Conservation (phyloP, 768 basidiomycete genomes). For the Botryobasidium botryosum region DNA sequence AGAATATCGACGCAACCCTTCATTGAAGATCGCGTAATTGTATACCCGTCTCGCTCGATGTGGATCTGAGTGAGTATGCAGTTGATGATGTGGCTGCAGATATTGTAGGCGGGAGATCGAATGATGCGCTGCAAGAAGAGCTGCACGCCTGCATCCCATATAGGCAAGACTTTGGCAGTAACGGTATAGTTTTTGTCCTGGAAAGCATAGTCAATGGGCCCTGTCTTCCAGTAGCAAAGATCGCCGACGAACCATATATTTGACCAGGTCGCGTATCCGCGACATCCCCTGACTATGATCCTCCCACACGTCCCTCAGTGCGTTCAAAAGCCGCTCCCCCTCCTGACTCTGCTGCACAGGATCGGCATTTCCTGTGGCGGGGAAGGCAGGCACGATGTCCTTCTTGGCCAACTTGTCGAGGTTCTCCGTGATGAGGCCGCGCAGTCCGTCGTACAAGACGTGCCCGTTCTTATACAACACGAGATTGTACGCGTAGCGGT, state of each 20-base stretch:
- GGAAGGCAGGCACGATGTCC: conserved; percentile 69
- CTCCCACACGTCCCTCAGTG: conserved; percentile 75
- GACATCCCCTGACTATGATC: conserved; percentile 82
- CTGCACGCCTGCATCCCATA: conserved; percentile 62
- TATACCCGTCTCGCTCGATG: conserved; percentile 80
- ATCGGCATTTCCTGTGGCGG: conserved; percentile 42
- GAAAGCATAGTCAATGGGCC: neutral
- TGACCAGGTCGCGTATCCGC: conserved; percentile 75
- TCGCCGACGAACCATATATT: conserved; percentile 72
- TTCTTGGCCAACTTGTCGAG: conserved; percentile 61
- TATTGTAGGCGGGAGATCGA: conserved; percentile 35
- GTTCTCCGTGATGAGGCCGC: conserved; percentile 61
- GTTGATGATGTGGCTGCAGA: conserved; percentile 63
- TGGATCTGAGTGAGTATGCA: conserved; percentile 79
- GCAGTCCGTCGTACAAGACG: conserved; percentile 74
- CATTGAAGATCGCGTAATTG: conserved; percentile 80
- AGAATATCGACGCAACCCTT: conserved; percentile 81
- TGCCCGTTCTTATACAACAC: conserved; percentile 75
- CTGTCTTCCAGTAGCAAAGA: neutral
- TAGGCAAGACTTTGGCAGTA: conserved; percentile 55
- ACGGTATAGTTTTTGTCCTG: conserved; percentile 86
- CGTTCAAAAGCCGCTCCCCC: conserved; percentile 71
- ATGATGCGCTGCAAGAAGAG: conserved; percentile 77
- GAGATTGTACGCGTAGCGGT: conserved; percentile 88
- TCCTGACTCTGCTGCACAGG: conserved; percentile 63